These are phyloP conservation scores for Zygosaccharomyces sapae DNA, from an alignment of 1,139 yeast species.

Conservation along the genomic window DNA sequence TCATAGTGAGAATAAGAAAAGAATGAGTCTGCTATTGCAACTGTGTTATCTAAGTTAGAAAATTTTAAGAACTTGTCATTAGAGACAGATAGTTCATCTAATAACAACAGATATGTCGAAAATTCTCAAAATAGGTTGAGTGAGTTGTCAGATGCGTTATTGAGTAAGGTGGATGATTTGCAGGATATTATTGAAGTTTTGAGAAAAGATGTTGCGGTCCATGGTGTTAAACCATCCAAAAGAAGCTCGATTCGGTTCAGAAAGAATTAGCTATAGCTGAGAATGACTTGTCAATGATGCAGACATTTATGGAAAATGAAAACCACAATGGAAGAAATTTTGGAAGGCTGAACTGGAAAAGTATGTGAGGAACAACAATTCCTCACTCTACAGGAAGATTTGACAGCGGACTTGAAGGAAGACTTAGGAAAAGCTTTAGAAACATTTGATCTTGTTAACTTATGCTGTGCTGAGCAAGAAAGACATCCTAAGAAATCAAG, in stretches of 20 bases:
- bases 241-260: slow-evolving; percentile 63
- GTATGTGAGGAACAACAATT: slow-evolving; percentile 94
- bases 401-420: slow-evolving; percentile 72
- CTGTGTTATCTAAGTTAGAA: slow-evolving; percentile 46
- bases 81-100: slow-evolving; percentile 36
- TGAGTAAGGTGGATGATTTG: slow-evolving; percentile 82
- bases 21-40: slow-evolving; percentile 42
- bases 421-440: slow-evolving; percentile 78
- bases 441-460: slow-evolving; percentile 74
- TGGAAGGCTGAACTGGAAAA: slow-evolving; percentile 89
- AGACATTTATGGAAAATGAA: slow-evolving; percentile 61
- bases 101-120: slow-evolving; percentile 69
- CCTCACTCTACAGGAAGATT: slow-evolving; percentile 82
- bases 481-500: slow-evolving; percentile 43
- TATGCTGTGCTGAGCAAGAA: slow-evolving; percentile 75
- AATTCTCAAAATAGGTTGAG: slow-evolving; percentile 70
- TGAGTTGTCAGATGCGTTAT: slow-evolving; percentile 66
- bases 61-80: slow-evolving; percentile 42
- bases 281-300: slow-evolving; percentile 49
- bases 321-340: slow-evolving; percentile 80
- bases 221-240: slow-evolving; percentile 83
- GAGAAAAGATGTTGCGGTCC: slow-evolving; percentile 84
- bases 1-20: slow-evolving; percentile 45
- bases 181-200: slow-evolving; percentile 90
- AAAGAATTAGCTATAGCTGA: slow-evolving; percentile 64